Evolutionary conservation across 495 filamentous ascomycete species (phyloP).

Genomic region (Pseudoneurospora amorphoporcata): DNA sequence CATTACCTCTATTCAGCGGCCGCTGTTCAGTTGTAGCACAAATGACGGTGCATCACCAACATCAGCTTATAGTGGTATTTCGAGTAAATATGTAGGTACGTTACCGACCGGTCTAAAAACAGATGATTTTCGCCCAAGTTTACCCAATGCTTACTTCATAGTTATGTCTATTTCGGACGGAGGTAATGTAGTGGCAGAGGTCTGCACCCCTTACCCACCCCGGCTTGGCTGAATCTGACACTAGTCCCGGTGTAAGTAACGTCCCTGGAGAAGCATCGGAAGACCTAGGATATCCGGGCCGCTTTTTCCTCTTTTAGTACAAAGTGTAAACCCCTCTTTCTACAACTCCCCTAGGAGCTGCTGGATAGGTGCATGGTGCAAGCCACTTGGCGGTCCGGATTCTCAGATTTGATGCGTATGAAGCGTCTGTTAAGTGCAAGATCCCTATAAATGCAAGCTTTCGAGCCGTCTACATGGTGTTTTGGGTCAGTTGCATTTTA

Average conservation of each 20-base stretch:
- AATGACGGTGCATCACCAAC: neutral
- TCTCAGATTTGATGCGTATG: too few species aligned
- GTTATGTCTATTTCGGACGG: neutral
- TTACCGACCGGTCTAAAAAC: neutral
- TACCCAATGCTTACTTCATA: neutral
- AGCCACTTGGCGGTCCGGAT: too few species aligned
- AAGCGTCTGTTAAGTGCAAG: too few species aligned
- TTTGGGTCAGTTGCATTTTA: too few species aligned
- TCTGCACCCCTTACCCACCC: neutral
- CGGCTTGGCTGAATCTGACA: neutral
- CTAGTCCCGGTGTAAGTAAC: neutral
- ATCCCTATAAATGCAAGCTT: too few species aligned
- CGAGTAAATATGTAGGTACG: neutral
- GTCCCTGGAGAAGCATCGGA: neutral
- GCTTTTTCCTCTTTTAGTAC: neutral
- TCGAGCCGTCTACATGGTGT: too few species aligned
- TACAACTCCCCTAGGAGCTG: too few species aligned
- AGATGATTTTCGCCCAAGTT: neutral
- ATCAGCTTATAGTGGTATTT: neutral
- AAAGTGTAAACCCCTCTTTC: too few species aligned
- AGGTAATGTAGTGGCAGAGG: neutral
- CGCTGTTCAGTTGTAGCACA: neutral
- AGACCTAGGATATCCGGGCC: neutral
- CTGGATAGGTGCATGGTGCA: too few species aligned
- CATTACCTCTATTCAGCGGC: neutral